phyloP scores from a whole-genome alignment of 441 rosid genomes.

The Biscutella laevigata region DNA sequence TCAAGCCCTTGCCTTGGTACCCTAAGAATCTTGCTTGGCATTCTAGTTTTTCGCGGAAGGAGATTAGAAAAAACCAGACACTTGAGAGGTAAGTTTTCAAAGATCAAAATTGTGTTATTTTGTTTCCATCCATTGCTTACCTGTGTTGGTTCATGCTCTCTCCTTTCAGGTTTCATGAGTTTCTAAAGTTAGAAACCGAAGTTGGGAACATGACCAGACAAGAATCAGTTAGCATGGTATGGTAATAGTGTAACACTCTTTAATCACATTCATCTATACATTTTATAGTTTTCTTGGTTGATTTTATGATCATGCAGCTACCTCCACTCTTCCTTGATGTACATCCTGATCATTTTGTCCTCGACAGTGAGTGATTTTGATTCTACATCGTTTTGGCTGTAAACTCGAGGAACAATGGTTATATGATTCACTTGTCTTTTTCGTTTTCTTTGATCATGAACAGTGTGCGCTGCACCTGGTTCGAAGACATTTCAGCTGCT shows the following conservation, averaged over 20 bases:
- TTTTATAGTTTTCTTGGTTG: not conserved
- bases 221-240: constrained; percentile 97
- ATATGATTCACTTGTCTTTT: not conserved
- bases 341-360: constrained; percentile 61
- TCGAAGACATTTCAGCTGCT: constrained; percentile 94
- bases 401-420: not conserved
- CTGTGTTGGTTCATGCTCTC: not conserved
- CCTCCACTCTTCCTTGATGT: constrained; percentile 94
- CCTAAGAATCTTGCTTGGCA: constrained; percentile 93
- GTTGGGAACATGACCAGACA: constrained; percentile 93
- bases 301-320: constrained; percentile 35
- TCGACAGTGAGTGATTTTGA: constrained; percentile 58
- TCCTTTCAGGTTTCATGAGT: constrained; percentile 84
- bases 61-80: constrained; percentile 75
- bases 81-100: constrained; percentile 61
- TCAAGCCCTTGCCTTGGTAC: constrained; percentile 90
- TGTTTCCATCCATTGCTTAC: not conserved
- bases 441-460: not conserved
- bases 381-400: not conserved
- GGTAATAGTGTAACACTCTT: constrained; percentile 3
- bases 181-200: constrained; percentile 89
- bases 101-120: not conserved
- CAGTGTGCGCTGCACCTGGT: constrained; percentile 99
- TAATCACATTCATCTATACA: not conserved
- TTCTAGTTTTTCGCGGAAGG: constrained; percentile 83